Conservation (phyloP, 2,329 filamentous ascomycete genomes). For the Nannizziopsis barbatae region DNA sequence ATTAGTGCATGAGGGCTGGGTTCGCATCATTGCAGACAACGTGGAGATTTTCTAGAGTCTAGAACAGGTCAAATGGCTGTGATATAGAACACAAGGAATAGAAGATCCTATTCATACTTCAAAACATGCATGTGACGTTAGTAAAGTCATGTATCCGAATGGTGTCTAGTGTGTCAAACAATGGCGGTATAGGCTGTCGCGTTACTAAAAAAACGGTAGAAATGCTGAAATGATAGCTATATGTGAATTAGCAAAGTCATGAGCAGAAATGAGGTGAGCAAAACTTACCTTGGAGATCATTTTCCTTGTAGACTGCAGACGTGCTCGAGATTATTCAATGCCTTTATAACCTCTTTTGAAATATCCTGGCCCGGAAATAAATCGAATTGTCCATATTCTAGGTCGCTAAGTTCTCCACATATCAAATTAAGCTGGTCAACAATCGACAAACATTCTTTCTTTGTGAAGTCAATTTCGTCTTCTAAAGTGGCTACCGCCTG, state of each 20-base stretch:
- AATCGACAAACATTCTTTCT: slow-evolving; percentile 52
- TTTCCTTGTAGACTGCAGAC: slow-evolving; percentile 41
- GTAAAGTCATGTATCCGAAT: no score
- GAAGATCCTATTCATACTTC: background rate
- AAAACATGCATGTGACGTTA: background rate
- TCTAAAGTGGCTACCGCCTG: slow-evolving; percentile 55
- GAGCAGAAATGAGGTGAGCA: no score
- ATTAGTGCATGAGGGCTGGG: background rate
- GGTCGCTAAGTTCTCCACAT: slow-evolving; percentile 65
- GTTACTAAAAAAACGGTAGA: no score
- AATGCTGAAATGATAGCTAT: no score
- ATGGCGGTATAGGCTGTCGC: no score
- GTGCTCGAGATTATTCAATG: slow-evolving; percentile 52
- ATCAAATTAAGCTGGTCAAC: slow-evolving; percentile 52
- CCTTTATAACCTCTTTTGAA: slow-evolving; percentile 55
- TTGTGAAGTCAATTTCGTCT: slow-evolving; percentile 53
- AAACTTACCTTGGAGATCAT: no score
- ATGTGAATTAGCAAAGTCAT: no score
- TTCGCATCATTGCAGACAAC: background rate
- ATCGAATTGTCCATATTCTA: slow-evolving; percentile 64
- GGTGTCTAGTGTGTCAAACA: no score
- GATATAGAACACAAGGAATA: no score
- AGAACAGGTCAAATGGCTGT: no score
- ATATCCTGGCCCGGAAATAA: slow-evolving; percentile 46
- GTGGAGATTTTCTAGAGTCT: background rate